Percentiles rank a stretch among this genome's conserved stretches.
phyloP scores from a whole-genome alignment of 768 basidiomycete genomes.

The Leccinum variicolor region DNA sequence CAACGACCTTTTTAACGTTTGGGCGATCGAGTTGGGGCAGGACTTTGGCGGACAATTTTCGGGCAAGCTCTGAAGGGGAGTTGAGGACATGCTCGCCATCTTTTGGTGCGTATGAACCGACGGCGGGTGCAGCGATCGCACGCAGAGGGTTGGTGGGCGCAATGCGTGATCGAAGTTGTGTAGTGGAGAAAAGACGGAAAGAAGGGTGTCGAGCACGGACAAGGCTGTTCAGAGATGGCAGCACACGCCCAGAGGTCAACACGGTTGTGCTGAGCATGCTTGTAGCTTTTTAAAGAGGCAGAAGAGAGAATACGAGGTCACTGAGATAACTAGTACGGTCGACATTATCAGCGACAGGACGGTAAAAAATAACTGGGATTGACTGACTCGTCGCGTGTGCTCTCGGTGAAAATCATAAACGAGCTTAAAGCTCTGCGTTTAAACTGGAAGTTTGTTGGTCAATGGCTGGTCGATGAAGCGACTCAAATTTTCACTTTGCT shows the following conservation, averaged over 20 bases:
- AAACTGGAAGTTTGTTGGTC: background rate
- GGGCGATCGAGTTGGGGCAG: constrained; percentile 89
- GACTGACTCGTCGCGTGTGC: constrained; percentile 34
- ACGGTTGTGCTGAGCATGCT: constrained; percentile 11
- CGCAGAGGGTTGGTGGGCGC: constrained; percentile 50
- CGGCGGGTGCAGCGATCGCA: constrained; percentile 73
- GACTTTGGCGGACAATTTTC: constrained; percentile 90
- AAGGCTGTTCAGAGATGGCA: constrained; percentile 18
- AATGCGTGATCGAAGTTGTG: constrained; percentile 35
- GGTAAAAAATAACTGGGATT: background rate
- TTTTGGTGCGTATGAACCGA: constrained; percentile 63
- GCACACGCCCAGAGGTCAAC: constrained; percentile 3
- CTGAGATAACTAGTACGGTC: constrained; percentile 27
- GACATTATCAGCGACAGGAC: background rate
- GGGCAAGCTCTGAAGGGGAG: constrained; percentile 92
- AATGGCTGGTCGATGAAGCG: background rate
- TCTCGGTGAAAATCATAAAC: constrained; percentile 33
- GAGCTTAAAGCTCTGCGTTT: constrained; percentile 15
- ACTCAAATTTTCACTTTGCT: background rate
- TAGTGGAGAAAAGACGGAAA: constrained; percentile 51
- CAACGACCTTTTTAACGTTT: constrained; percentile 91
- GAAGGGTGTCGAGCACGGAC: constrained; percentile 18
- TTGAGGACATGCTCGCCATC: constrained; percentile 76
- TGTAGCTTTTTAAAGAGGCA: constrained; percentile 10
- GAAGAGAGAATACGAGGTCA: constrained; percentile 30